Percentiles rank a stretch among this genome's conserved stretches.
Evolutionary conservation across 2,329 filamentous ascomycete genomes (phyloP).

Genomic region (Colletotrichum theobromicola): DNA sequence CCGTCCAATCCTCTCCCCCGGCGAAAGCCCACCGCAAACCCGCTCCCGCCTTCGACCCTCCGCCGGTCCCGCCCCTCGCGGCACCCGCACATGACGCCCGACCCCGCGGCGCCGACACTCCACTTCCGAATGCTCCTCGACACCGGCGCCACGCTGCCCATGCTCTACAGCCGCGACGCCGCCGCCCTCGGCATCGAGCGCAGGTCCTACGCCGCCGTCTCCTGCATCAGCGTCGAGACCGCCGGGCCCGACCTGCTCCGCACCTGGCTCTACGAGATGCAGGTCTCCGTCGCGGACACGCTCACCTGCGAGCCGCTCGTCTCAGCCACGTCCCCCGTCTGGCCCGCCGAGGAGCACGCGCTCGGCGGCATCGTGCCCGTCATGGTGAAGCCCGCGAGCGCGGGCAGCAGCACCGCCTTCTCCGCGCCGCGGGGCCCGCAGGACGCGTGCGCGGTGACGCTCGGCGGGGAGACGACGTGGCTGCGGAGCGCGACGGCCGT

Average conservation of each 20-base stretch:
- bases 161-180: constrained; percentile 40
- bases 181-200: constrained; percentile 35
- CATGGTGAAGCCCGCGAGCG: not conserved
- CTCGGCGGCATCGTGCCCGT: constrained; percentile 23
- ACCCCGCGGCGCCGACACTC: constrained; percentile 29
- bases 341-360: constrained; percentile 14
- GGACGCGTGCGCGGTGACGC: not conserved
- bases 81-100: not conserved
- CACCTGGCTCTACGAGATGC: constrained; percentile 39
- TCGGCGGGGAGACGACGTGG: not conserved
- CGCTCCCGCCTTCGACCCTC: not conserved
- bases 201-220: constrained; percentile 39
- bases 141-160: constrained; percentile 46
- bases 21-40: too few species aligned
- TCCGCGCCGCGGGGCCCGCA: not conserved
- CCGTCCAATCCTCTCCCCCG: not conserved
- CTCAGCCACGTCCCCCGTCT: constrained; percentile 20
- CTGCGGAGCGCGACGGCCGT: not conserved
- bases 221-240: constrained; percentile 29
- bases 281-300: constrained; percentile 32
- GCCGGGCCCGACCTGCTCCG: constrained; percentile 20
- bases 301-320: constrained; percentile 31
- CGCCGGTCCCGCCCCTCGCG: not conserved
- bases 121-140: constrained; percentile 44
- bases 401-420: not conserved